phyloP scores from a whole-genome alignment of 2,329 filamentous ascomycete genomes.

The Tolypocladium amazonense region DNA sequence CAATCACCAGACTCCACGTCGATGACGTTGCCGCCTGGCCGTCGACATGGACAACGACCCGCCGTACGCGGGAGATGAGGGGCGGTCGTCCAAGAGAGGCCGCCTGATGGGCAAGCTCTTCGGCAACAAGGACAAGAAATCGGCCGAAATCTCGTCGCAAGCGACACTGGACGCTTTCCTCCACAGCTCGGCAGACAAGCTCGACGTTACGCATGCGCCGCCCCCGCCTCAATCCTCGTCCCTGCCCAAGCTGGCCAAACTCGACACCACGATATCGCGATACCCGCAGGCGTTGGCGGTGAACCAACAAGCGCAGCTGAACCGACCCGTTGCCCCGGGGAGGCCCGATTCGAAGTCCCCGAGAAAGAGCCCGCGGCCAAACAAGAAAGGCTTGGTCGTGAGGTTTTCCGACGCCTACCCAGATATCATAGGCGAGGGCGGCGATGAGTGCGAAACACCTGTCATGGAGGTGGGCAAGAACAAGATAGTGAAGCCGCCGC shows the following conservation, averaged over 20 bases:
- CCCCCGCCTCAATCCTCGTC: conserved; percentile 30
- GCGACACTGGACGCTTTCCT: conserved; percentile 50
- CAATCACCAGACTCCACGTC: conserved; percentile 10
- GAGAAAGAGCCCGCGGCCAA: conserved; percentile 31
- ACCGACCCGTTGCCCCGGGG: conserved; percentile 26
- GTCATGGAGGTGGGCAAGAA: conserved; percentile 58
- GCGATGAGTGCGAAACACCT: conserved; percentile 71
- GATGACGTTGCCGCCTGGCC: conserved; percentile 17
- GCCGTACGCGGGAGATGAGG: conserved; percentile 25
- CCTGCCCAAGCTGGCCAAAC: conserved; percentile 39
- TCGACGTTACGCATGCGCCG: conserved; percentile 41
- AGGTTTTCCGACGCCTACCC: conserved; percentile 63
- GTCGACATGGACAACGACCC: conserved; percentile 35
- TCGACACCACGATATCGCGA: conserved; percentile 46
- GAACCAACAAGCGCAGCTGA: conserved; percentile 30
- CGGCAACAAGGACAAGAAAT: conserved; percentile 29
- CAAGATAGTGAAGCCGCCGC: conserved; percentile 31
- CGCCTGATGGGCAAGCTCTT: conserved; percentile 57
- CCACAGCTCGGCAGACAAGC: conserved; percentile 41
- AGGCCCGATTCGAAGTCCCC: conserved; percentile 32
- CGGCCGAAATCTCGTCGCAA: conserved; percentile 19
- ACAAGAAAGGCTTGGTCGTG: conserved; percentile 61
- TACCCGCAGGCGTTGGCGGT: conserved; percentile 44
- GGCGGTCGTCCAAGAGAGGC: conserved; percentile 33
- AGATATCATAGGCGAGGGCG: conserved; percentile 81